Evolutionary conservation across 2,329 filamentous ascomycete genomes (phyloP).

Genomic region (Aspergillus tanneri): DNA sequence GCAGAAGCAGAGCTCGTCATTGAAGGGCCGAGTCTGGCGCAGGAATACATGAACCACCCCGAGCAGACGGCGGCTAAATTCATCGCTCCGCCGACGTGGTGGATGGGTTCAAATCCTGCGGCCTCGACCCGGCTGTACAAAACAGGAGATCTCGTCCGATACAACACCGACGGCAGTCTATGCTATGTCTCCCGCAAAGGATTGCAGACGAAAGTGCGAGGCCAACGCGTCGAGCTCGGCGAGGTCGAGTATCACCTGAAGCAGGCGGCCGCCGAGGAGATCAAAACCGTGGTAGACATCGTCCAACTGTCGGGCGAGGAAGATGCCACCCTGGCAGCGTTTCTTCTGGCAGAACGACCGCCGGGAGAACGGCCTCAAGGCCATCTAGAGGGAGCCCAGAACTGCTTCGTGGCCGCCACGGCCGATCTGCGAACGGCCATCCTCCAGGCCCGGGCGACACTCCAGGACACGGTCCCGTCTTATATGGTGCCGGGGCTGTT

Average conservation of each 20-base stretch:
- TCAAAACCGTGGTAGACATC: background rate
- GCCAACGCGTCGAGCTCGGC: constrained; percentile 36
- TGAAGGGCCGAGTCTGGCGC: constrained; percentile 41
- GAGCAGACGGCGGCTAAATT: constrained; percentile 17
- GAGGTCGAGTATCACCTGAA: constrained; percentile 32
- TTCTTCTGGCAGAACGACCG: too few relatives aligned
- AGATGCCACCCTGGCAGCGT: background rate
- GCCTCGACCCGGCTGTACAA: constrained; percentile 26
- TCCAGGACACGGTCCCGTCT: background rate
- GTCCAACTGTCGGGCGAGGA: background rate
- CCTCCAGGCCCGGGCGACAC: background rate
- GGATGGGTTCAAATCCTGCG: background rate
- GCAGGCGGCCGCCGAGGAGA: background rate
- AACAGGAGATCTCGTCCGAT: constrained; percentile 37
- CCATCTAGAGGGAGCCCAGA: too few relatives aligned
- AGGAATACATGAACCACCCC: constrained; percentile 37
- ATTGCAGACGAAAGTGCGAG: constrained; percentile 36
- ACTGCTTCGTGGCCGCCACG: too few relatives aligned
- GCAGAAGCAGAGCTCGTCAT: constrained; percentile 43
- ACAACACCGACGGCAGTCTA: constrained; percentile 30
- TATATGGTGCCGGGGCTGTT: constrained; percentile 3
- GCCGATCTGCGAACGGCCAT: background rate
- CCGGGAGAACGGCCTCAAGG: too few relatives aligned
- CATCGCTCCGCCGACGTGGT: background rate
- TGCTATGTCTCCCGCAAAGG: constrained; percentile 35